These are phyloP conservation scores for Cladosporium sp. DNA, from an alignment of 2,329 filamentous ascomycete genomes.

Conservation along the genomic window DNA sequence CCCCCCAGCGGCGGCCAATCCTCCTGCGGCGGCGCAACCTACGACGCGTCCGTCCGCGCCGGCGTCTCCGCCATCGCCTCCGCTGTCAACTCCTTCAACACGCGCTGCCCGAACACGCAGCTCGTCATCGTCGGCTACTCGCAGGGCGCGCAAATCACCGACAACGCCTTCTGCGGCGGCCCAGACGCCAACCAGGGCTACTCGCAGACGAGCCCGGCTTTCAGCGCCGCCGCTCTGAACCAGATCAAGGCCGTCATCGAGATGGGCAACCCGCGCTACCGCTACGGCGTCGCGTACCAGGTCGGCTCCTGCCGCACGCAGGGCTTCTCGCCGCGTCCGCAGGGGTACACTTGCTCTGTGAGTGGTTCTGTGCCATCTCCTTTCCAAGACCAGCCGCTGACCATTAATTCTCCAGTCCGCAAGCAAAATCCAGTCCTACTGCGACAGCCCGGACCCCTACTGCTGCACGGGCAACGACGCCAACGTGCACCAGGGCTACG, in stretches of 20 bases:
- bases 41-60: slow-evolving; percentile 52
- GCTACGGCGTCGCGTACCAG: slow-evolving; percentile 51
- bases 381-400: neutral
- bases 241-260: slow-evolving; percentile 25
- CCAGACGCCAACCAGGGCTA: slow-evolving; percentile 44
- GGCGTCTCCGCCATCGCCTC: slow-evolving; percentile 41
- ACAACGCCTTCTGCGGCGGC: slow-evolving; percentile 56
- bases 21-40: slow-evolving; percentile 53
- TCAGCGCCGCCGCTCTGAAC: slow-evolving; percentile 15
- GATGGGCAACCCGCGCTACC: slow-evolving; percentile 47
- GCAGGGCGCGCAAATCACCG: slow-evolving; percentile 55
- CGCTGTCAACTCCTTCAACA: slow-evolving; percentile 20
- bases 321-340: slow-evolving; percentile 7
- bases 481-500: slow-evolving; percentile 57
- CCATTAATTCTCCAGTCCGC: neutral
- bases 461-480: slow-evolving; percentile 60
- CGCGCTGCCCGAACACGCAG: slow-evolving; percentile 21
- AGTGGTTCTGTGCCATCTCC: slow-evolving; percentile 25
- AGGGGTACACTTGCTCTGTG: slow-evolving; percentile 33
- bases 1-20: slow-evolving; percentile 50
- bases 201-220: slow-evolving; percentile 35
- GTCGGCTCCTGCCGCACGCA: slow-evolving; percentile 53
- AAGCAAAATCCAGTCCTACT: slow-evolving; percentile 58
- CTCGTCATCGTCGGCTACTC: slow-evolving; percentile 25
- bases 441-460: slow-evolving; percentile 58